Base-by-base conservation (phyloP, 768 basidiomycete species). In the Mycena galopus region DNA sequence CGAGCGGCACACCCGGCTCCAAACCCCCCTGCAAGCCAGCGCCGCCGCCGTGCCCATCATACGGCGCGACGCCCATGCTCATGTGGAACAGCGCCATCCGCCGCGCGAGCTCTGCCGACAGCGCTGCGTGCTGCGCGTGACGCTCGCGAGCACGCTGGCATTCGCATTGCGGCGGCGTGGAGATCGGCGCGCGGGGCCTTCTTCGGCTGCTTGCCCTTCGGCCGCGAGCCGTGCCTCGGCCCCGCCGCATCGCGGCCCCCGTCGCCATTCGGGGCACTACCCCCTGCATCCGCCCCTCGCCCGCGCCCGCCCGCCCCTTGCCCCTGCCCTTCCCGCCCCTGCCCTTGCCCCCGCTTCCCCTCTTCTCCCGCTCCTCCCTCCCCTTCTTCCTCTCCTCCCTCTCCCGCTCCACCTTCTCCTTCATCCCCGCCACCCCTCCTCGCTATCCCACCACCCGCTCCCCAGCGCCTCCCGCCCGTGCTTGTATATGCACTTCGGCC, bases 401-500 rank as follows among this genome's bases (percentile, higher is more conserved):
- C 57, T 39, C 23, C 64, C 61, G 23, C 56, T 66, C 65, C n/a
- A 66, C 27, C 58, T 29, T 23, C 61, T 60, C 39, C 68, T 7
- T 16, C 60, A 42, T 42, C 51, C n/a, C 51, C n/a, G 17, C 56
- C 37, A 27, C 60, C 14, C 55, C 76, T 65, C 64, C 66, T 47
- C n/a, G 65, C 9, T 64, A 73, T 23, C 67, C 53, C 51, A 72
- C 74, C 58, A 60, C 71, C 35, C 39, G 21, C 73, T 75, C 23
- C 63, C 33, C 14, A 64, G 68, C 56, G 75, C 69, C 59, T 77
- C 69, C 51, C 63, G 27, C 17, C 50, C 61, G 69, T 86, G 86
- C 64, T 78, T 58, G 64, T 86, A 85, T 11, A 75, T 78, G 72
- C 84, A 86, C 35, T 76, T 78, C 10, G 73, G 68, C 33, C 77